Base-by-base conservation (phyloP, 2,329 filamentous ascomycete genomes). In the Cercospora sojina region DNA sequence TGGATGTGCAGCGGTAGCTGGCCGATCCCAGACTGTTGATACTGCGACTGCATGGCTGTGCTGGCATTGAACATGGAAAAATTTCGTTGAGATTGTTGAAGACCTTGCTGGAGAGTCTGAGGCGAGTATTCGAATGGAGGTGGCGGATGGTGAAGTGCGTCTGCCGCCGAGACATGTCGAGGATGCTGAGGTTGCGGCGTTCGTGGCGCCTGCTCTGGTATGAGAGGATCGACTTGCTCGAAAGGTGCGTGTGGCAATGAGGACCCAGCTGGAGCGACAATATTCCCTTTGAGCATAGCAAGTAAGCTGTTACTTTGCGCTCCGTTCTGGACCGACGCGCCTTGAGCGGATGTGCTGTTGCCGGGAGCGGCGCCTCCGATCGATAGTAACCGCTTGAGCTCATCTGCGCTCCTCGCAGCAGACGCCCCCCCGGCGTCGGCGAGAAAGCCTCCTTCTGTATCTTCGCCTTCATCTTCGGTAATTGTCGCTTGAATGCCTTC, bases 181-280 rank as follows among this genome's bases (percentile, higher is more conserved):
- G 73, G 71, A 73, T 87, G 84, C 55, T 80, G 80, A 32, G 80
- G 74, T 58, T 88, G 87, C 55, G 88, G 87, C 49, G 84, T 86
- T 47, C 79, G 81, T 13, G 88, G 86, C 73, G 85, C 83, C 29
- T 68, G 65, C 49, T 83, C 75, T 23, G 83, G 81, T 27, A 84
- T 81, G 16, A 60, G 18, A 5, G 77, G 75, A 59, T 82, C 78
- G 18, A 82, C 80, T 67, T 87, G 85, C 13, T 90, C 86, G 32
- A 86, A 59, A 83, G 82, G 49, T 81, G 83, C 67, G 77, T 73
- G 64, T 75, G 77, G 66, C 64, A 64, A 69, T 53, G 69, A 51
- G 43, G 51, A 60, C 0, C 60, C 62, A 29, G 57, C 55, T 31
- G 59, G 49, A n/a, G 60, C 61, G 58, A 58, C 75, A 55, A 71